Conservation (phyloP, 495 filamentous ascomycete genomes). For the Parmelia sp. region DNA sequence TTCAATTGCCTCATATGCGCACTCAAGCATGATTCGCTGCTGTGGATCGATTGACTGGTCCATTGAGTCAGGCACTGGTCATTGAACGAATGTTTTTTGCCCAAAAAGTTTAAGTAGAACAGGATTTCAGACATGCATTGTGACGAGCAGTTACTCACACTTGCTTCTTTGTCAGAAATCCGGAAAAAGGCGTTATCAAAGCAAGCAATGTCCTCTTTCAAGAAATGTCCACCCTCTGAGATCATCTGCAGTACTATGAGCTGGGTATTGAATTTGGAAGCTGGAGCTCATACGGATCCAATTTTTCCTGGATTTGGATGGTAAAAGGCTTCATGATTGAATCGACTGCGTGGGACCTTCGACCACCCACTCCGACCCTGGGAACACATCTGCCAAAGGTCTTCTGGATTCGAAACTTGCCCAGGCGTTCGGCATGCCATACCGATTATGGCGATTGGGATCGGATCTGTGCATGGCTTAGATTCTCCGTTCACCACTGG, state of each 20-base stretch:
- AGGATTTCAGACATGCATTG: too few species aligned
- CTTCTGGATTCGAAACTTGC: conserved; percentile 41
- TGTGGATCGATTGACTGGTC: conserved; percentile 47
- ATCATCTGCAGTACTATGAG: conserved; percentile 15
- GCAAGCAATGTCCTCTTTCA: conserved; percentile 31
- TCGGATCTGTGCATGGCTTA: not conserved
- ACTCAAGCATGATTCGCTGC: conserved; percentile 49
- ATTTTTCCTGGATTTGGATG: not conserved
- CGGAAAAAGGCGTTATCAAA: too few species aligned
- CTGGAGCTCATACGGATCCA: conserved; percentile 1
- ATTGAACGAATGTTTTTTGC: too few species aligned
- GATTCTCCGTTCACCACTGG: too few species aligned
- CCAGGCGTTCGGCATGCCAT: conserved; percentile 56
- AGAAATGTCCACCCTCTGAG: conserved; percentile 37
- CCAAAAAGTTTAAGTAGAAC: too few species aligned
- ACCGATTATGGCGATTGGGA: conserved; percentile 54
- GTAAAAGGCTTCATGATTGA: conserved; percentile 39
- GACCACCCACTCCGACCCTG: conserved; percentile 33
- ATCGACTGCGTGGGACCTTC: conserved; percentile 43
- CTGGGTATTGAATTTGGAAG: not conserved
- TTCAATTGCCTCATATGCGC: conserved; percentile 51
- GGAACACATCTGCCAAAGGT: conserved; percentile 55
- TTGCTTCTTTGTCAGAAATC: too few species aligned
- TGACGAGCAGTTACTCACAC: too few species aligned
- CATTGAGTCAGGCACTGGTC: too few species aligned